Evolutionary conservation across 129 eudicot genomes (phyloP), one percentile per base, ranked within the genome.

Genomic region (Artemisia argyi): DNA sequence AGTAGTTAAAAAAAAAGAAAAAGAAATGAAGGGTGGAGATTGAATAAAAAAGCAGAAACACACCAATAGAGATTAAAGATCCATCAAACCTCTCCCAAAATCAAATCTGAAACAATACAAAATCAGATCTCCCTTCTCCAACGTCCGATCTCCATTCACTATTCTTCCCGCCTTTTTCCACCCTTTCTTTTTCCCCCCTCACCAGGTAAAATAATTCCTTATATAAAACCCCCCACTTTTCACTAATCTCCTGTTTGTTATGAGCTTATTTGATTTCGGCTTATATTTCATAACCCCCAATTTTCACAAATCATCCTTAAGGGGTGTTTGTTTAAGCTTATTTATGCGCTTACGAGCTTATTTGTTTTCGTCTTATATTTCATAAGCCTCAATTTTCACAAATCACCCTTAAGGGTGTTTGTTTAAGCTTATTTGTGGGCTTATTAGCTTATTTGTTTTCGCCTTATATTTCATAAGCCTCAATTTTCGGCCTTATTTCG

Each of bases 111-210:
- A 65, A 14, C 42, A 64, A 64, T 10, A 59, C 65, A 14, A 54
- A 67, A 75, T 69, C 69, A 54, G 61, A 75, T 75, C 69, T 61
- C 78, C 35, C 73, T 73, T 85, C 86, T 85, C 86, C 83, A 81
- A 79, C 85, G 89, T 85, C 85, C 85, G 88, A 84, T 84, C 88
- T 77, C 54, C 14, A 54, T 60, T 54, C 70, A 14, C 53, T 3
- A 7, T 5, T 66, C 44, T 39, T 39, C 44, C 44, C 44, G 44
- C 74, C 79, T 65, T 32, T 81, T 35, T 5, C 44, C n/a, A n/a
- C 0, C 84, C 69, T 46, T 44, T 26, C 77, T 56, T 67, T 42
- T 61, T 51, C 51, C 24, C 1, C 86, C 72, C 86, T 78, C 83
- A 80, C 74, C 78, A 78, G 75, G 79, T 61, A 82, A 28, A 28